Conservation (phyloP, 1,284 basidiomycete genomes). For the Puccinia polysora region DNA sequence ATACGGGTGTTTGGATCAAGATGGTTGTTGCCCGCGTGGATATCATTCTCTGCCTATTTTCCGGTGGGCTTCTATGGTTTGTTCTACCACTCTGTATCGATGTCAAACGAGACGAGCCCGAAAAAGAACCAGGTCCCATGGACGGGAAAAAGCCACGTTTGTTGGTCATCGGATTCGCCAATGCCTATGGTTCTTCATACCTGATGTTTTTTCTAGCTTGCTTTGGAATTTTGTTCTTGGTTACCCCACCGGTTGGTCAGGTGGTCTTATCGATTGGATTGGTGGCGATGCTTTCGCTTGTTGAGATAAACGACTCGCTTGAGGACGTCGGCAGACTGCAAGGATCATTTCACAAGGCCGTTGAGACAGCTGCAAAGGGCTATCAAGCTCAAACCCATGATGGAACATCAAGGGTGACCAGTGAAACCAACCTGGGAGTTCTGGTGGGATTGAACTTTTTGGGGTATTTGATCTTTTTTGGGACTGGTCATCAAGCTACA, state of each 20-base stretch:
- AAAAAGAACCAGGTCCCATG: slow-evolving; percentile 47
- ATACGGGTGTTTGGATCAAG: slow-evolving; percentile 54
- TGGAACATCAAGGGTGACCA: slow-evolving; percentile 37
- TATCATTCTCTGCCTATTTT: slow-evolving; percentile 59
- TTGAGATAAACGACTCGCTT: slow-evolving; percentile 73
- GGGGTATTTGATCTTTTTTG: slow-evolving; percentile 72
- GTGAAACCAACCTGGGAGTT: slow-evolving; percentile 63
- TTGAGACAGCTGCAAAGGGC: slow-evolving; percentile 45
- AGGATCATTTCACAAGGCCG: slow-evolving; percentile 34
- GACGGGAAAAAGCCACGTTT: slow-evolving; percentile 57
- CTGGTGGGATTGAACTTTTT: slow-evolving; percentile 69
- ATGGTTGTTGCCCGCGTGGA: slow-evolving; percentile 64
- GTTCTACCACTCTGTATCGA: slow-evolving; percentile 67
- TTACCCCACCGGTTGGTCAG: slow-evolving; percentile 76
- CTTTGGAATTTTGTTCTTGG: slow-evolving; percentile 63
- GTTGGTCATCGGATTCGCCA: slow-evolving; percentile 77
- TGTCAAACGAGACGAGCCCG: slow-evolving; percentile 55
- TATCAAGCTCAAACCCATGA: slow-evolving; percentile 32
- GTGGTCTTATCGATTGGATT: slow-evolving; percentile 64
- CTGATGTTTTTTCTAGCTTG: slow-evolving; percentile 70
- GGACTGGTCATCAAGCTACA: slow-evolving; percentile 86
- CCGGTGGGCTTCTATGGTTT: slow-evolving; percentile 66
- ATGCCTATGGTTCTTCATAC: slow-evolving; percentile 81
- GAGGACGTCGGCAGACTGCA: slow-evolving; percentile 64
- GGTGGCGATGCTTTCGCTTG: slow-evolving; percentile 64